These are phyloP conservation scores for Marchantia polymorpha DNA, from an alignment of 225 moss, liverwort and hornwort genomes.

Conservation along the genomic window DNA sequence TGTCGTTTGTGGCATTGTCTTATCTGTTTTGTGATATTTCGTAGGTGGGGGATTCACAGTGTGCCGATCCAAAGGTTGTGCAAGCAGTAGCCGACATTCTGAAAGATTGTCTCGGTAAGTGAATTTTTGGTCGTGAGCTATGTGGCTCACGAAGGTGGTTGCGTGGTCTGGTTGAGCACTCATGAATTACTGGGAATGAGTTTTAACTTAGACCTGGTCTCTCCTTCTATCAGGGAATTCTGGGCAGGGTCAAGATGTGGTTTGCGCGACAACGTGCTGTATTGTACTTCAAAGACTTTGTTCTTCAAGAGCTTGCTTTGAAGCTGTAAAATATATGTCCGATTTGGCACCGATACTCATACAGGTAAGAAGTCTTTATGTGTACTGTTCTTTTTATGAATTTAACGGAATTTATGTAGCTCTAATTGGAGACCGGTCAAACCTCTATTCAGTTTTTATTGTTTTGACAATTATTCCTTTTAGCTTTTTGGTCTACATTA, in stretches of 20 bases:
- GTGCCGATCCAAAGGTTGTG: conserved; percentile 78
- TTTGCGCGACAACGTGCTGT: conserved; percentile 93
- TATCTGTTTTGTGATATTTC: neutral
- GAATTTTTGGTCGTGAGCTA: neutral
- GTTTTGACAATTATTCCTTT: neutral
- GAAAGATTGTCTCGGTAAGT: conserved; percentile 81
- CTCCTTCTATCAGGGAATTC: conserved; percentile 51
- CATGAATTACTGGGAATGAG: neutral
- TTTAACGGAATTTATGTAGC: too few species aligned
- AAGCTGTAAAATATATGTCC: conserved; percentile 73
- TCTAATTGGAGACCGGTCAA: too few species aligned
- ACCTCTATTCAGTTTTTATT: neutral
- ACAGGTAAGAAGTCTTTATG: conserved; percentile 44
- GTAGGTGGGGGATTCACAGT: conserved; percentile 97
- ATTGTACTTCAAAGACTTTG: conserved; percentile 94
- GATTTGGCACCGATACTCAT: conserved; percentile 70
- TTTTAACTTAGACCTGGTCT: conserved; percentile 5
- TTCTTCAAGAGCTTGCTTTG: conserved; percentile 84
- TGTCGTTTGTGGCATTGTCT: neutral
- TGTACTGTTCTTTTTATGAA: too few species aligned
- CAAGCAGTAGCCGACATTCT: conserved; percentile 88
- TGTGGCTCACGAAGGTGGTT: neutral
- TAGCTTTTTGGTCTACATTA: neutral
- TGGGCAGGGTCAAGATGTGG: conserved; percentile 66
- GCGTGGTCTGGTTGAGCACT: neutral